Conservation (phyloP, 768 basidiomycete genomes). For the Podaxis pistillaris region DNA sequence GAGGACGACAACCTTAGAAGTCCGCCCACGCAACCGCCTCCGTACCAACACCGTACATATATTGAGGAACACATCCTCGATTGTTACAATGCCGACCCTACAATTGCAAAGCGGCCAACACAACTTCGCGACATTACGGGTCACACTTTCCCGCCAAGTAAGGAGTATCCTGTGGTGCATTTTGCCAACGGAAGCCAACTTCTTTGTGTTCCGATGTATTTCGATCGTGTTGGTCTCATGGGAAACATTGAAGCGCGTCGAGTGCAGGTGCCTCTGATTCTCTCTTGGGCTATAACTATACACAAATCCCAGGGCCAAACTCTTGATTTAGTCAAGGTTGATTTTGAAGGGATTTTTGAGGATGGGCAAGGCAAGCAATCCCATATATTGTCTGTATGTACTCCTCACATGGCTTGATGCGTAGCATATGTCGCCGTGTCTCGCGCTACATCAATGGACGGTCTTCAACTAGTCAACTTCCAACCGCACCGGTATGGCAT, state of each 20-base stretch:
- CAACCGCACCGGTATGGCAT: constrained; percentile 48
- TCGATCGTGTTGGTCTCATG: constrained; percentile 52
- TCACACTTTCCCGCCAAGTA: neutral
- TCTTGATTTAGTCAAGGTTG: constrained; percentile 73
- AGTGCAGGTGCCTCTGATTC: constrained; percentile 50
- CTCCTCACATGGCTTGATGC: neutral
- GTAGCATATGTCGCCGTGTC: constrained; percentile 70
- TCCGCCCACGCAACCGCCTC: neutral
- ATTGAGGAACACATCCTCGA: constrained; percentile 3
- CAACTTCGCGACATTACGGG: neutral
- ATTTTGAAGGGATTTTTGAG: constrained; percentile 72
- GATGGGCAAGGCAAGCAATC: constrained; percentile 61
- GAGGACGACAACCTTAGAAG: neutral
- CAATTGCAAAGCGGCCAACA: neutral
- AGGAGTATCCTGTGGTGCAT: constrained; percentile 56
- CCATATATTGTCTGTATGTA: neutral
- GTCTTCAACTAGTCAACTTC: constrained; percentile 63
- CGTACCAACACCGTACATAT: neutral
- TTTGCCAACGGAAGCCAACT: constrained; percentile 50
- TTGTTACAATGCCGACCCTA: neutral
- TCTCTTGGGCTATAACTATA: constrained; percentile 84
- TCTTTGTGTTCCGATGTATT: constrained; percentile 53
- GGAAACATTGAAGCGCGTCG: constrained; percentile 59
- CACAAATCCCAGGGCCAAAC: constrained; percentile 93
- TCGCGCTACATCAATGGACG: constrained; percentile 61